Percentiles rank a stretch among this genome's conserved stretches.
These are phyloP conservation scores for Blastobotrys niveus DNA, from an alignment of 1,139 yeast species.

Conservation along the genomic window DNA sequence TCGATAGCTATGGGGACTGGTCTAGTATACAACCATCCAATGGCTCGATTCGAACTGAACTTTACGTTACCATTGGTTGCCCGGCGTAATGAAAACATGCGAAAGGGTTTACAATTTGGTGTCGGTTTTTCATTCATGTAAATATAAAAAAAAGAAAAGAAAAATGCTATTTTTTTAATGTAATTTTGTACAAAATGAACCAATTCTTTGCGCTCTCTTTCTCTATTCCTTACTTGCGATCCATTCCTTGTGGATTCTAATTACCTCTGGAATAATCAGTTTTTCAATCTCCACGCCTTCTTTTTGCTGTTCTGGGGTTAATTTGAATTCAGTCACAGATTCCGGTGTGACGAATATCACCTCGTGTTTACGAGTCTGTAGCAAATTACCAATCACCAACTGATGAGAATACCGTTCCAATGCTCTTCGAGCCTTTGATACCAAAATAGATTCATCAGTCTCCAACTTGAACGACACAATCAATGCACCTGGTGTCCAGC, in stretches of 20 bases:
- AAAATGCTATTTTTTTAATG: no score
- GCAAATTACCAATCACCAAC: slow-evolving; percentile 86
- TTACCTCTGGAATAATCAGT: slow-evolving; percentile 69
- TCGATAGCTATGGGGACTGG: slow-evolving; percentile 47
- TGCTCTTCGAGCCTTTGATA: slow-evolving; percentile 72
- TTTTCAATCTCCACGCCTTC: slow-evolving; percentile 60
- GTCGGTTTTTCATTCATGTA: slow-evolving; percentile 79
- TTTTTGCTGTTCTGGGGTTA: slow-evolving; percentile 42
- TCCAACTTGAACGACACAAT: slow-evolving; percentile 92
- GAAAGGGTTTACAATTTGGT: slow-evolving; percentile 93
- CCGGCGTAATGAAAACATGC: slow-evolving; percentile 56
- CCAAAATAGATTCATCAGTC: slow-evolving; percentile 68
- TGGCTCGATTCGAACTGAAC: slow-evolving; percentile 87
- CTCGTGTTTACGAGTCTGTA: slow-evolving; percentile 82
- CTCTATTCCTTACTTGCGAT: slow-evolving; percentile 29
- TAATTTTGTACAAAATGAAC: background rate
- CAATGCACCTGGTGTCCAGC: slow-evolving; percentile 95
- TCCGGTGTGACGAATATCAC: slow-evolving; percentile 76
- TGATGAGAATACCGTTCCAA: slow-evolving; percentile 84
- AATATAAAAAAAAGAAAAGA: no score
- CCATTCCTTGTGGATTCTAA: slow-evolving; percentile 59
- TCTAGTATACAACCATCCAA: slow-evolving; percentile 73
- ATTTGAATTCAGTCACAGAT: slow-evolving; percentile 45
- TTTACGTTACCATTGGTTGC: slow-evolving; percentile 71
- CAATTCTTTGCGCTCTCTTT: no score